phyloP scores from a whole-genome alignment of 805 yeast genomes.

The Torulaspora delbrueckii region DNA sequence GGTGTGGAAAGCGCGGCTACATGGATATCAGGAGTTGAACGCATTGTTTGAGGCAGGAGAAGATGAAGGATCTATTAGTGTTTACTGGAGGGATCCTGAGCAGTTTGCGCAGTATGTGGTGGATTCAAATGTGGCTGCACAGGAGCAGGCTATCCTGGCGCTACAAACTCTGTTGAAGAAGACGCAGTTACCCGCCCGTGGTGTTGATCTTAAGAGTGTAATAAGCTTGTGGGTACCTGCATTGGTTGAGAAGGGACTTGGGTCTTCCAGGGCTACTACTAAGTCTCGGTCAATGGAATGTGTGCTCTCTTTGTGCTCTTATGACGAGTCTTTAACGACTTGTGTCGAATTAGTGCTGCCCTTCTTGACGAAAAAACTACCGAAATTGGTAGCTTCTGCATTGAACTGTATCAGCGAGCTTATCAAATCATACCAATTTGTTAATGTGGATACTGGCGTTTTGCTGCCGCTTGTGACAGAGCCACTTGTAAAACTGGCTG shows the following conservation, averaged over 20 bases:
- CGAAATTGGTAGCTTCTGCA: constrained; percentile 73
- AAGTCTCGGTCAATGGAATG: constrained; percentile 61
- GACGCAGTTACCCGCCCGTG: constrained; percentile 42
- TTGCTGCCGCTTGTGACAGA: constrained; percentile 59
- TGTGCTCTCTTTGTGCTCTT: constrained; percentile 57
- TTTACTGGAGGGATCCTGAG: constrained; percentile 49
- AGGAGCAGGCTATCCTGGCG: constrained; percentile 69
- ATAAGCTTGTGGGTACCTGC: constrained; percentile 25
- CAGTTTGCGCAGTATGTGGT: constrained; percentile 53
- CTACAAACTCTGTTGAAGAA: constrained; percentile 50
- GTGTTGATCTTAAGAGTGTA: constrained; percentile 7
- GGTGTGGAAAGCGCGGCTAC: constrained; percentile 82
- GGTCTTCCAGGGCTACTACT: constrained; percentile 71
- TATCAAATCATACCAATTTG: constrained; percentile 35
- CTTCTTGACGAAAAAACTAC: constrained; percentile 54
- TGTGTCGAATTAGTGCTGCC: constrained; percentile 61
- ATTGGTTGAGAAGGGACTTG: constrained; percentile 76
- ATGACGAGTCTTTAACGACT: constrained; percentile 59
- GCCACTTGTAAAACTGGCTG: constrained; percentile 70
- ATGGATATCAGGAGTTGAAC: constrained; percentile 68
- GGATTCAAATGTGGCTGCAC: constrained; percentile 88
- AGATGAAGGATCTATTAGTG: neutral
- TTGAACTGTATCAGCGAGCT: constrained; percentile 53
- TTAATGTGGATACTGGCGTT: constrained; percentile 32
- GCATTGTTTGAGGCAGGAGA: constrained; percentile 46